These are phyloP conservation scores for Carpinus viminea DNA, from an alignment of 306 rosid species.

Conservation along the genomic window DNA sequence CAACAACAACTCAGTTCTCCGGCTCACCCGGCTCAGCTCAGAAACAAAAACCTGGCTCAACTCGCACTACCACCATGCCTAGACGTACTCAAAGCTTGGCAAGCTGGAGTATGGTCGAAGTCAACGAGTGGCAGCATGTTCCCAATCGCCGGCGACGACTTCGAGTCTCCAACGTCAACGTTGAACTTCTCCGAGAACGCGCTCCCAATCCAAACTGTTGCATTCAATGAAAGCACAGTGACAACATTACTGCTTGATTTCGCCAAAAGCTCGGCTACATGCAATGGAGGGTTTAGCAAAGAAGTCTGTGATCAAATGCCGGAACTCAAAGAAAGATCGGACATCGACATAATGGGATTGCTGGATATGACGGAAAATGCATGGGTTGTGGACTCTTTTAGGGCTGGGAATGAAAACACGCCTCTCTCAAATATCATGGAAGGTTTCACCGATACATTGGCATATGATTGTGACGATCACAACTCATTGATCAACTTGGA, in stretches of 20 bases:
- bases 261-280: not conserved
- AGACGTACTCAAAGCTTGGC: constrained; percentile 65
- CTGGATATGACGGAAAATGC: constrained; percentile 16
- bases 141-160: constrained; percentile 22
- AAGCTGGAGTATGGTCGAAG: constrained; percentile 38
- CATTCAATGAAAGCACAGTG: constrained; percentile 7
- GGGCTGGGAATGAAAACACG: constrained; percentile 12
- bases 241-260: not conserved
- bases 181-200: constrained; percentile 32
- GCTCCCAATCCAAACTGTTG: constrained; percentile 9
- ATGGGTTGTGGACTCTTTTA: constrained; percentile 34
- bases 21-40: not conserved
- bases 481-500: constrained; percentile 1
- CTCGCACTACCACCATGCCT: constrained; percentile 36
- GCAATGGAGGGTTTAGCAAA: not conserved
- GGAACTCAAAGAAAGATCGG: not conserved
- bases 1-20: not conserved
- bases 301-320: too few relatives aligned
- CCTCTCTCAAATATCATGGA: constrained; percentile 26
- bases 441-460: not conserved
- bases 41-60: constrained; percentile 13
- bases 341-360: constrained; percentile 6
- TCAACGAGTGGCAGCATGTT: not conserved
- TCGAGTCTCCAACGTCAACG: constrained; percentile 46
- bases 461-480: not conserved